phyloP scores from a whole-genome alignment of 768 basidiomycete genomes.

The Lepiota brunneoincarnata region DNA sequence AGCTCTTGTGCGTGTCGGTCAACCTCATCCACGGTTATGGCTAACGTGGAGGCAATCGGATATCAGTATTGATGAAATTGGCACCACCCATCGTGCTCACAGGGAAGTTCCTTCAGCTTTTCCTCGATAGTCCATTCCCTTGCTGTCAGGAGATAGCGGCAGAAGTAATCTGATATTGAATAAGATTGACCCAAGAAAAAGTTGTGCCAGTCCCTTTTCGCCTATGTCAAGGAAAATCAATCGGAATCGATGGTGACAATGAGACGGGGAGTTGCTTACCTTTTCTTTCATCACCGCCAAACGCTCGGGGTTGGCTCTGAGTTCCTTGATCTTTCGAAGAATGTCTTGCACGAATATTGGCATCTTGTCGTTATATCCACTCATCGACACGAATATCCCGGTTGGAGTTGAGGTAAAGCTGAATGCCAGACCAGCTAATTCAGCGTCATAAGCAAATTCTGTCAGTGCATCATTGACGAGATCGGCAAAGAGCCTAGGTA shows the following conservation, averaged over 20 bases:
- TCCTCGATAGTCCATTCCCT: conserved; percentile 77
- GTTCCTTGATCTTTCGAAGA: conserved; percentile 60
- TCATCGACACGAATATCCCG: conserved; percentile 64
- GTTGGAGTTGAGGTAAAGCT: conserved; percentile 57
- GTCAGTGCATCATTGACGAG: conserved; percentile 86
- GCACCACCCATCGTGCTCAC: conserved; percentile 40
- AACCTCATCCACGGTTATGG: conserved; percentile 69
- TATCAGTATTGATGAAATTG: background rate
- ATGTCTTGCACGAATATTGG: conserved; percentile 70
- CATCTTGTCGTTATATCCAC: conserved; percentile 93
- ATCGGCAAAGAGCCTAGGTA: conserved; percentile 71
- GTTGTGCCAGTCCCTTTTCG: conserved; percentile 79
- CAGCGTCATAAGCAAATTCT: conserved; percentile 91
- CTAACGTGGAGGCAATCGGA: conserved; percentile 35
- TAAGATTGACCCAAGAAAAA: conserved; percentile 86
- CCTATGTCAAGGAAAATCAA: conserved; percentile 36
- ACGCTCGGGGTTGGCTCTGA: conserved; percentile 67
- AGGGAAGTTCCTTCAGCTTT: conserved; percentile 66
- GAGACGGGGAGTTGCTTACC: conserved; percentile 32
- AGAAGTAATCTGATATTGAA: conserved; percentile 73
- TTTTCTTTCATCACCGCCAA: conserved; percentile 84
- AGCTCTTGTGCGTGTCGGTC: conserved; percentile 56
- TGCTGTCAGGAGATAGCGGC: conserved; percentile 67
- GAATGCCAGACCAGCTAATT: conserved; percentile 85
- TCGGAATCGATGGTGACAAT: background rate